Base-by-base conservation (phyloP, 352 stramenopile species). In the Globisporangium heterothallicum region DNA sequence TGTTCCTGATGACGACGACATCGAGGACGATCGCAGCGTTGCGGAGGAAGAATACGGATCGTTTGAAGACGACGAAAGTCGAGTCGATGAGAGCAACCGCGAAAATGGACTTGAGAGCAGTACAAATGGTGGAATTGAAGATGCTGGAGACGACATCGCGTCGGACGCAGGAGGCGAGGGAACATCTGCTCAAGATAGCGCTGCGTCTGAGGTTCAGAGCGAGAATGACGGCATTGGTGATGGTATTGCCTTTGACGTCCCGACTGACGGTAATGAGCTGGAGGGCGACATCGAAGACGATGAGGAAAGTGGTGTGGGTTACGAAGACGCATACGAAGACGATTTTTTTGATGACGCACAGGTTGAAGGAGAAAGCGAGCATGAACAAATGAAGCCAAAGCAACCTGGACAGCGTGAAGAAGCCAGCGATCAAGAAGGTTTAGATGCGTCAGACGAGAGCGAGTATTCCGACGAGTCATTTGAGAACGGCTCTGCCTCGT, bases 311-410 rank as follows among this genome's bases (percentile, higher is more conserved):
- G 45, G 49, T 16, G 58, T 53, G 18, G 60, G 61, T 8, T 68
- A 64, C 10, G 64, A 65, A 34, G 51, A 67, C 21, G 66, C 70
- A 7, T 76, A 79, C 22, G 60, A 65, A n/a, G 66, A 81, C 26
- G 74, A 81, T 26, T 72, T 66, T 6, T 86, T 84, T 34, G 70
- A 72, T 19, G 64, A 66, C 35, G 62, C 21, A 12, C 58, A 68
- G 3, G 63, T 61, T 18, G 36, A 41, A 29, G 47, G 42, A 49
- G 26, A 55, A 16, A 40, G 3, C 36, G 12, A 32, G 2, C 14
- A 24, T 14, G 16, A 18, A 4, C 41, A 59, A 32, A 40, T 35
- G 26, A 25, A 42, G 12, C 16, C 9, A 44, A 18, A 36, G 18
- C n/a, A 16, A 13, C 16, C 26, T 14, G 16, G 25, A 0, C 6